Evolutionary conservation across 257 asterid genomes (phyloP), one percentile per base, ranked within the genome.

Genomic region (Asclepias syriaca): DNA sequence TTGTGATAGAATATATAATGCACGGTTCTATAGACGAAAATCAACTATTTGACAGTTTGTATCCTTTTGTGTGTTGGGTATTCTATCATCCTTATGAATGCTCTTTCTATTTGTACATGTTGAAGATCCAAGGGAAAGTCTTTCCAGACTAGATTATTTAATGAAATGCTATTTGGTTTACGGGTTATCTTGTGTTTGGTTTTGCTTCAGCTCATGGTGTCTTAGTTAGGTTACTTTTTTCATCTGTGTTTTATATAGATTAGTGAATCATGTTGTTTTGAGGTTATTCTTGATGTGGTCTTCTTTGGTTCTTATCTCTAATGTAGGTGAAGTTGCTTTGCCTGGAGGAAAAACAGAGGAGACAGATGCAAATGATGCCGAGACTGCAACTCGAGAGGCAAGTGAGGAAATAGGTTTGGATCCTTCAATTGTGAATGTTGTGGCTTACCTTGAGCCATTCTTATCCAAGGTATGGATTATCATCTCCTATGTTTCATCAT

Each of bases 331-430:
- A 85, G 95, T 94, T 18, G 85, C 98, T 9, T 78, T 94, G 82
- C 98, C 97, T 0, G 97, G 98, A 64, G 98, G 98, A 45, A 94
- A 94, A 84, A 90, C 96, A 18, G 98, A 94, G 74, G 97, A 91
- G 76, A 65, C 87, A 48, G 97, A 94, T 70, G 85, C 83, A 7
- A 76, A 77, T 72, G 97, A 89, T 79, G 90, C 89, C 1, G 97
- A 81, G 57, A 94, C 99, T 48, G 98, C 99, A 61, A 85, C 88
- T 24, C 80, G 98, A 71, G 99, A 94, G 81, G 99, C 99, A 37
- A 81, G 87, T 49, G 99, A 94, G 90, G 99, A 91, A 86, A 94
- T 94, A 14, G 99, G 99, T 29, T 75, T 94, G 82, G 93, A 89
- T 84, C 97, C 97, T 68, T 85, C 88, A 12, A 82, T 85, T 58